phyloP scores from a whole-genome alignment of 2,329 filamentous ascomycete species.

The Fusarium sp. region DNA sequence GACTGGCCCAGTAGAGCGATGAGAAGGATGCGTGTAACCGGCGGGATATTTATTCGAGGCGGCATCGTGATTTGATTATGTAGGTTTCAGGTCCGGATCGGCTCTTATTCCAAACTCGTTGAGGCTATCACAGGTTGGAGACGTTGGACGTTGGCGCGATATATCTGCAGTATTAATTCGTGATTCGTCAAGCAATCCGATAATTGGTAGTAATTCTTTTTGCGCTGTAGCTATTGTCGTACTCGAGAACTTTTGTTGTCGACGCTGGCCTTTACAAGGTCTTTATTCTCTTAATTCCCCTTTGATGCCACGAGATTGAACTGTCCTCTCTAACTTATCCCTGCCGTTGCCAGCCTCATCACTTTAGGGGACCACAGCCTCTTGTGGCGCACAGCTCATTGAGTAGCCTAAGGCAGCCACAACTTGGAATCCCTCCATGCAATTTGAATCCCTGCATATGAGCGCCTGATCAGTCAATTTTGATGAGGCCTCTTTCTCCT shows the following conservation, averaged over 20 bases:
- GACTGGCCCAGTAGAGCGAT: slow-evolving; percentile 81
- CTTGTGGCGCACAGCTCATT: slow-evolving; percentile 14
- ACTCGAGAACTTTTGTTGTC: slow-evolving; percentile 16
- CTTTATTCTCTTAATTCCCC: slow-evolving; percentile 28
- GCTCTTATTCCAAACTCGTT: slow-evolving; percentile 16
- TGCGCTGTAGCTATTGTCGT: slow-evolving; percentile 3
- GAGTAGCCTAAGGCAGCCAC: slow-evolving; percentile 36
- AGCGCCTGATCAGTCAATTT: slow-evolving; percentile 29
- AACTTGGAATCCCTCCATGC: not conserved
- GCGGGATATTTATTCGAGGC: slow-evolving; percentile 89
- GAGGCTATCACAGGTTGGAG: slow-evolving; percentile 8
- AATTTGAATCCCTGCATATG: slow-evolving; percentile 11
- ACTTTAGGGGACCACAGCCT: slow-evolving; percentile 23
- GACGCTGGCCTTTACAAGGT: slow-evolving; percentile 12
- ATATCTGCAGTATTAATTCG: not conserved
- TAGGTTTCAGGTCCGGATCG: slow-evolving; percentile 7
- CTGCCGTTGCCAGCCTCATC: slow-evolving; percentile 35
- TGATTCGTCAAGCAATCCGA: not conserved
- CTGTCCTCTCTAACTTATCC: slow-evolving; percentile 35
- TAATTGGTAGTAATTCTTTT: not conserved
- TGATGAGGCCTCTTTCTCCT: slow-evolving; percentile 18
- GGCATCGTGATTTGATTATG: slow-evolving; percentile 68
- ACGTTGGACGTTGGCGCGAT: slow-evolving; percentile 8
- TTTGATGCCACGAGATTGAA: slow-evolving; percentile 34
- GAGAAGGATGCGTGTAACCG: slow-evolving; percentile 86